phyloP scores from a whole-genome alignment of 2,329 filamentous ascomycete species.

The Tolypocladium tropicale region DNA sequence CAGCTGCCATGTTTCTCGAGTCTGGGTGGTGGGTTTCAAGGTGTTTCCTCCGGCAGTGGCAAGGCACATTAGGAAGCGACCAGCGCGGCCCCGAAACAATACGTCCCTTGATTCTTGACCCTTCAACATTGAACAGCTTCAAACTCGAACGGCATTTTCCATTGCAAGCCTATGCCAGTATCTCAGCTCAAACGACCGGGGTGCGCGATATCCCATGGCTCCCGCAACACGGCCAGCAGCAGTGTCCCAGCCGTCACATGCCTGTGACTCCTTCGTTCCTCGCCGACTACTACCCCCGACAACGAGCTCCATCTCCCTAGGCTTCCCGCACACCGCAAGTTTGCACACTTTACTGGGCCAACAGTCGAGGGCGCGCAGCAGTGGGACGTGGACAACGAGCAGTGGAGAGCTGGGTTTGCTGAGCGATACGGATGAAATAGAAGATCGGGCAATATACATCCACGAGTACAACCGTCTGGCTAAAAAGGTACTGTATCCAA shows the following conservation, averaged over 20 bases:
- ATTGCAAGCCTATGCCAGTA: conserved; percentile 3
- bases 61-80: not conserved
- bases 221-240: conserved; percentile 17
- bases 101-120: not conserved
- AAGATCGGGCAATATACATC: conserved; percentile 37
- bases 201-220: conserved; percentile 4
- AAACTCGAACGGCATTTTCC: too few species aligned
- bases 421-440: conserved; percentile 38
- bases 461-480: conserved; percentile 52
- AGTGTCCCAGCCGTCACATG: conserved; percentile 7
- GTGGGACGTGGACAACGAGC: conserved; percentile 48
- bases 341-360: conserved; percentile 12
- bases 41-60: not conserved
- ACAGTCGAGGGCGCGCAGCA: conserved; percentile 24
- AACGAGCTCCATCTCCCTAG: conserved; percentile 15
- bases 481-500: conserved; percentile 32
- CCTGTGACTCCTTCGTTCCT: conserved; percentile 4
- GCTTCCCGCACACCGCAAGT: conserved; percentile 14
- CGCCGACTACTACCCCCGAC: conserved; percentile 12
- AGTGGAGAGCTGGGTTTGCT: conserved; percentile 37
- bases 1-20: too few species aligned
- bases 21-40: too few species aligned
- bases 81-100: not conserved
- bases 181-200: not conserved
- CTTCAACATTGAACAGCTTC: not conserved